phyloP scores from a whole-genome alignment of 371 early-diverging fungal genomes.

The Circinella minor region DNA sequence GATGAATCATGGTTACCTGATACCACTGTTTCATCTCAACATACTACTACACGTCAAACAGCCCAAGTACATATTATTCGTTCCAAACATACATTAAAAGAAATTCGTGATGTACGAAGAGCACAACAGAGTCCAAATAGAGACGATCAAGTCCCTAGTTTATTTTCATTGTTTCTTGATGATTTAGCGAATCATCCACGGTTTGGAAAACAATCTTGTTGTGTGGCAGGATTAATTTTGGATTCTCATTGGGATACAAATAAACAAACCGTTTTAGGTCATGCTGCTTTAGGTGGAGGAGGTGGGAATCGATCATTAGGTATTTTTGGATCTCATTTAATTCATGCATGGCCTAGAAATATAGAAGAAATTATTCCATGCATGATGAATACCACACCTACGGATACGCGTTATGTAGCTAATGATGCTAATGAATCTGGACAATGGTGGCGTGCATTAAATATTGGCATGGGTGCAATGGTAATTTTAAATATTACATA shows the following conservation, averaged over 20 bases:
- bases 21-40: constrained; percentile 46
- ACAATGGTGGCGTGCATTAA: constrained; percentile 60
- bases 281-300: constrained; percentile 68
- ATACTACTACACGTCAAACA: constrained; percentile 39
- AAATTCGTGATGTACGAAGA: constrained; percentile 59
- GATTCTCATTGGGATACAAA: constrained; percentile 66
- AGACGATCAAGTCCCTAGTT: constrained; percentile 34
- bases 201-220: constrained; percentile 38
- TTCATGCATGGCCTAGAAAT: constrained; percentile 67
- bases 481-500: background rate
- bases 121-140: constrained; percentile 62
- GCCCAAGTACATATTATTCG: constrained; percentile 63
- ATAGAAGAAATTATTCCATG: constrained; percentile 63
- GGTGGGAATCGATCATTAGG: constrained; percentile 51
- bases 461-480: constrained; percentile 52
- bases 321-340: constrained; percentile 71
- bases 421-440: constrained; percentile 67
- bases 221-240: constrained; percentile 57
- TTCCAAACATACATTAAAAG: constrained; percentile 52
- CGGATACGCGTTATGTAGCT: constrained; percentile 58
- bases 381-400: constrained; percentile 59
- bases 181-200: constrained; percentile 46
- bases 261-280: constrained; percentile 54
- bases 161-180: constrained; percentile 54
- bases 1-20: constrained; percentile 62